phyloP scores from a whole-genome alignment of 495 filamentous ascomycete genomes.

The Tetracladium marchalianum region DNA sequence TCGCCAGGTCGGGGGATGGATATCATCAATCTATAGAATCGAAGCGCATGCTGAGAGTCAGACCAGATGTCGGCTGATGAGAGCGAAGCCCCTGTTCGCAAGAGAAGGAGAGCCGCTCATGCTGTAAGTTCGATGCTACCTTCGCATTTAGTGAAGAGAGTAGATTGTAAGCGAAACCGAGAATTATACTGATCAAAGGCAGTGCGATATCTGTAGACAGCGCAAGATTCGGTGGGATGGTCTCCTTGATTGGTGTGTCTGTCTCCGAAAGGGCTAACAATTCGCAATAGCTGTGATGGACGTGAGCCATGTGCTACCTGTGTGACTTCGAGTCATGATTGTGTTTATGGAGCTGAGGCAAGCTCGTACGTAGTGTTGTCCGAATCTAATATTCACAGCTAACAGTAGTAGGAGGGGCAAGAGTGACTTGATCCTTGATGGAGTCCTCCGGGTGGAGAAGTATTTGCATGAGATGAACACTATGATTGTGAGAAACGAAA shows the following conservation, averaged over 20 bases:
- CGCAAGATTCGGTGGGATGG: background rate
- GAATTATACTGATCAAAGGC: background rate
- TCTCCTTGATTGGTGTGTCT: background rate
- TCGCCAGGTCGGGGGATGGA: no score
- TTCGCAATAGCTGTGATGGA: conserved; percentile 23
- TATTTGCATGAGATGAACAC: conserved; percentile 20
- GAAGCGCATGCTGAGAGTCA: no score
- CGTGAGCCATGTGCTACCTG: conserved; percentile 24
- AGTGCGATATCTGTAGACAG: background rate
- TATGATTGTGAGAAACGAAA: conserved; percentile 8
- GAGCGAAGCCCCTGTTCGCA: conserved; percentile 11
- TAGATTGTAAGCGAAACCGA: no score
- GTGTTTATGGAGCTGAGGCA: conserved; percentile 23
- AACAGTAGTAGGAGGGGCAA: conserved; percentile 20
- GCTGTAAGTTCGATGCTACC: conserved; percentile 12
- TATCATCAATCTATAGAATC: no score
- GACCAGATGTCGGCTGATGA: no score
- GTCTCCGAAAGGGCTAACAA: background rate
- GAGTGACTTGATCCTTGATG: conserved; percentile 27
- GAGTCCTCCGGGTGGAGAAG: conserved; percentile 23
- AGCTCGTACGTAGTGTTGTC: background rate
- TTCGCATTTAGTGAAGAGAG: background rate
- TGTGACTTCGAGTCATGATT: conserved; percentile 19
- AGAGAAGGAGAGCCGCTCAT: conserved; percentile 20
- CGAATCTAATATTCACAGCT: background rate